Percentiles rank a stretch among this genome's conserved stretches.
Conservation (phyloP, 495 filamentous ascomycete species). For the Daldinia concentrica region DNA sequence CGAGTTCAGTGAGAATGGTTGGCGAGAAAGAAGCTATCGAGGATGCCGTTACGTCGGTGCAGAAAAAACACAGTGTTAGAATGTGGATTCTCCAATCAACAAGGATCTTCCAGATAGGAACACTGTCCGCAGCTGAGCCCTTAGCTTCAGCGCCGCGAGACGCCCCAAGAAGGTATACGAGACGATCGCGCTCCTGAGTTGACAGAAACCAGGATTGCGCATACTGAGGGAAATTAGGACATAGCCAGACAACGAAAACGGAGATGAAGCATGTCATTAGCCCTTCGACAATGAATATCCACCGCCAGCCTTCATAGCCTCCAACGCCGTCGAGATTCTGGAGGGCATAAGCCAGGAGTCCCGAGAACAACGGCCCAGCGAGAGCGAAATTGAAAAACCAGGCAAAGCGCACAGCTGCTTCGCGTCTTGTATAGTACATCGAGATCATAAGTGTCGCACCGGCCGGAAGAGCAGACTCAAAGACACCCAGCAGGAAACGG, state of each 20-base stretch:
- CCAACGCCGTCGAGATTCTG: conserved; percentile 68
- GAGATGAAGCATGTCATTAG: conserved; percentile 71
- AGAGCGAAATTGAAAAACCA: conserved; percentile 46
- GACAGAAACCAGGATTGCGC: conserved; percentile 69
- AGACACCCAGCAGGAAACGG: conserved; percentile 38
- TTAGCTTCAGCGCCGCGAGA: conserved; percentile 30
- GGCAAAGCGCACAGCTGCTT: conserved; percentile 39
- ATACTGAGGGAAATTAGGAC: conserved; percentile 78
- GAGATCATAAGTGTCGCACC: conserved; percentile 45
- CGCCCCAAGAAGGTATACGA: conserved; percentile 65
- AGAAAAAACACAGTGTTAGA: conserved; percentile 42
- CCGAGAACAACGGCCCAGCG: conserved; percentile 47
- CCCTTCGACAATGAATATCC: conserved; percentile 77
- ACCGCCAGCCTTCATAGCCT: conserved; percentile 71
- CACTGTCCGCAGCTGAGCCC: conserved; percentile 28
- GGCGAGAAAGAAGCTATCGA: conserved; percentile 39
- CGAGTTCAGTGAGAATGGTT: conserved; percentile 37
- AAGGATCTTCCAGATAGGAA: conserved; percentile 35
- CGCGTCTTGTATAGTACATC: conserved; percentile 44
- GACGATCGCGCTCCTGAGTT: conserved; percentile 67
- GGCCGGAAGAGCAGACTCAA: conserved; percentile 40
- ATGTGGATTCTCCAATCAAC: conserved; percentile 40
- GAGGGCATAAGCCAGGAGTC: conserved; percentile 72
- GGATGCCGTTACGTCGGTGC: conserved; percentile 35
- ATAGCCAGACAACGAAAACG: conserved; percentile 70